Percentiles rank a stretch among this genome's conserved stretches.
Conservation (phyloP, 2,329 filamentous ascomycete species). For the Thermothelomyces thermophilus region DNA sequence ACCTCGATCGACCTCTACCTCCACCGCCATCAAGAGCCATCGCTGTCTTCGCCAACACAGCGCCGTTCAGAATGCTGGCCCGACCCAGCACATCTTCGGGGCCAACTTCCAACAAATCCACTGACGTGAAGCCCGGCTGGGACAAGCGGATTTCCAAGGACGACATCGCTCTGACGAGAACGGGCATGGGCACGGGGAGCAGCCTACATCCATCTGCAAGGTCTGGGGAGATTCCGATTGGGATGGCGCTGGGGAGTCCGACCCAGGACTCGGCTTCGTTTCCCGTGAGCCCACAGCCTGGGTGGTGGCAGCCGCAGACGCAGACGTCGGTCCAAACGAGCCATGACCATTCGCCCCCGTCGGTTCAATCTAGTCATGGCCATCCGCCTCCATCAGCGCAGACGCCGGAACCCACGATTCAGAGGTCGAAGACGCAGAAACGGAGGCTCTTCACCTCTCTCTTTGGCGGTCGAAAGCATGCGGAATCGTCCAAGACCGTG, state of each 20-base stretch:
- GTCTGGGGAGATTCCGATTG: slow-evolving; percentile 50
- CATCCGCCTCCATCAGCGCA: slow-evolving; percentile 15
- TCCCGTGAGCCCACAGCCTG: slow-evolving; percentile 10
- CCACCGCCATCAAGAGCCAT: slow-evolving; percentile 26
- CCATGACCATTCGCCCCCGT: not conserved
- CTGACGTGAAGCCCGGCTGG: slow-evolving; percentile 24
- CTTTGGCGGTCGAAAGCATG: slow-evolving; percentile 40
- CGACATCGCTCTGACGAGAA: slow-evolving; percentile 32
- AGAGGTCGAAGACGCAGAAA: slow-evolving; percentile 46
- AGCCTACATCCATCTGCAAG: slow-evolving; percentile 31
- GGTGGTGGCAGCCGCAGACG: slow-evolving; percentile 17
- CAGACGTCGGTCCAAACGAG: slow-evolving; percentile 7
- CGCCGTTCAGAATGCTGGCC: slow-evolving; percentile 27
- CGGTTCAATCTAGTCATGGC: not conserved
- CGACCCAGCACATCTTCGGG: slow-evolving; percentile 39
- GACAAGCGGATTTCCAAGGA: slow-evolving; percentile 42
- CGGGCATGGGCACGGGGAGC: slow-evolving; percentile 23
- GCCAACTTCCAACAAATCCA: slow-evolving; percentile 27
- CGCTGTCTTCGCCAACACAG: slow-evolving; percentile 20
- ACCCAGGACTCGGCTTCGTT: slow-evolving; percentile 35
- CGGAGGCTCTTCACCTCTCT: slow-evolving; percentile 52
- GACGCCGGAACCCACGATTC: slow-evolving; percentile 23
- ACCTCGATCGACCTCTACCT: slow-evolving; percentile 29
- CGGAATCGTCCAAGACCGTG: slow-evolving; percentile 25
- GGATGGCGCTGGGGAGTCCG: slow-evolving; percentile 69